Conservation (phyloP, 192 early-diverging fungal genomes). For the Chytriomyces sp. region DNA sequence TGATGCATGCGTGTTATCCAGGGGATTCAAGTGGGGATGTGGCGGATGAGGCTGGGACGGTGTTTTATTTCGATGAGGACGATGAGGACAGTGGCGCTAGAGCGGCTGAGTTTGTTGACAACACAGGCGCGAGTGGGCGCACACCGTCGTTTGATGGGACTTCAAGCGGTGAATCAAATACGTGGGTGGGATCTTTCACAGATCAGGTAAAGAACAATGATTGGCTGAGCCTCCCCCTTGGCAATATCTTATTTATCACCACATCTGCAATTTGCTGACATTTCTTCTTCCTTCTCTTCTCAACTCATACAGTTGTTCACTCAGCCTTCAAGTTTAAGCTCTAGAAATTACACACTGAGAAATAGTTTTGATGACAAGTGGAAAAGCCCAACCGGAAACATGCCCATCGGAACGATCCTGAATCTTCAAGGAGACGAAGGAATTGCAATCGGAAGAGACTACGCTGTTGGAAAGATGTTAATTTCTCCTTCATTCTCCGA, state of each 20-base stretch:
- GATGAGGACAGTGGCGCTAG: neutral
- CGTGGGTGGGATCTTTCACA: slow-evolving; percentile 25
- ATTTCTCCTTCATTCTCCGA: no score
- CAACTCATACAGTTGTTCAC: no score
- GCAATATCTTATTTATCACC: neutral
- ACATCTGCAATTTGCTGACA: no score
- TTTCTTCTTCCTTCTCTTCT: no score
- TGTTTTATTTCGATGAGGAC: slow-evolving; percentile 28
- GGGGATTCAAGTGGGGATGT: neutral
- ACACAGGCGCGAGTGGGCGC: neutral
- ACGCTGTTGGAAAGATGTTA: no score
- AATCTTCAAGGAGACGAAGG: neutral
- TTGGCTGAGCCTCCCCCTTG: neutral
- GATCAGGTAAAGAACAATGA: neutral
- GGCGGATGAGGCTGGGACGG: slow-evolving; percentile 20
- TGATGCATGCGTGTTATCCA: neutral
- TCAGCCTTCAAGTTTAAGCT: no score
- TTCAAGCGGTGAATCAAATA: slow-evolving; percentile 22
- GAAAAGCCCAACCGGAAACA: slow-evolving; percentile 7
- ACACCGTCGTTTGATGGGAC: slow-evolving; percentile 20
- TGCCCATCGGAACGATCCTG: neutral
- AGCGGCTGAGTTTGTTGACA: neutral
- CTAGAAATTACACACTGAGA: neutral
- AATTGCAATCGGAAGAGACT: neutral
- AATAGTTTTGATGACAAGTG: slow-evolving; percentile 23